These are phyloP conservation scores for Lactarius hengduanensis DNA, from an alignment of 768 basidiomycete species.

Conservation along the genomic window DNA sequence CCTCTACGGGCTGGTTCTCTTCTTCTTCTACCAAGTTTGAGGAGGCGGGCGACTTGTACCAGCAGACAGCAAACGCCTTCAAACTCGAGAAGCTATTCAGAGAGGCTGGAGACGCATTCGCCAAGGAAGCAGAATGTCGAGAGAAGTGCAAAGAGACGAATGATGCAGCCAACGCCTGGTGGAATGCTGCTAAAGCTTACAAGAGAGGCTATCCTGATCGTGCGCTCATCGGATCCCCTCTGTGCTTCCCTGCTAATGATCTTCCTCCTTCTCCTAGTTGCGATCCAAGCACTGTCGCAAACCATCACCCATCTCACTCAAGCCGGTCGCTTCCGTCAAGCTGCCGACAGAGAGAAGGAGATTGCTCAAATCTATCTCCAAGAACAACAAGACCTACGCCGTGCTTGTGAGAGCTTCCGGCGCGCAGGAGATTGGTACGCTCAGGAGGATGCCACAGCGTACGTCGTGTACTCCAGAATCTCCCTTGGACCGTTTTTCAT, in stretches of 20 bases:
- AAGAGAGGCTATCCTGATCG: conserved; percentile 85
- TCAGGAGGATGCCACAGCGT: conserved; percentile 98
- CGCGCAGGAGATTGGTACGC: conserved; percentile 96
- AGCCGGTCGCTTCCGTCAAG: conserved; percentile 91
- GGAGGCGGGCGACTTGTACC: conserved; percentile 94
- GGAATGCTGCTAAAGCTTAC: conserved; percentile 96
- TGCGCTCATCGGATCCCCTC: conserved; percentile 40
- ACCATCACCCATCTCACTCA: conserved; percentile 82
- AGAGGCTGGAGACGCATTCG: conserved; percentile 89
- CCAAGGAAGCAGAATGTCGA: conserved; percentile 92
- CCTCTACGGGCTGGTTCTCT: conserved; percentile 86
- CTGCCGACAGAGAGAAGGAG: conserved; percentile 97
- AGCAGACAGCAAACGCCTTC: conserved; percentile 91
- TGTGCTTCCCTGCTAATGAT: not conserved
- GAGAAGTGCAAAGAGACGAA: conserved; percentile 83
- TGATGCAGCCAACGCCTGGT: conserved; percentile 98
- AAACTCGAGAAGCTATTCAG: conserved; percentile 91
- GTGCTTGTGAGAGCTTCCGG: conserved; percentile 88
- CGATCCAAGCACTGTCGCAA: conserved; percentile 80
- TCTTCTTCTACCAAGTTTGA: conserved; percentile 83
- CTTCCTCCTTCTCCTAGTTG: conserved; percentile 52
- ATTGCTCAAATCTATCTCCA: conserved; percentile 93
- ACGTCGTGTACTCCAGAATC: conserved; percentile 36
- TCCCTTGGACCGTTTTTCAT: not conserved
- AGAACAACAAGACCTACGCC: conserved; percentile 72